Evolutionary conservation across 2,329 filamentous ascomycete genomes (phyloP), one percentile per base, ranked within the genome.

Genomic region (Cladophialophora yegresii): DNA sequence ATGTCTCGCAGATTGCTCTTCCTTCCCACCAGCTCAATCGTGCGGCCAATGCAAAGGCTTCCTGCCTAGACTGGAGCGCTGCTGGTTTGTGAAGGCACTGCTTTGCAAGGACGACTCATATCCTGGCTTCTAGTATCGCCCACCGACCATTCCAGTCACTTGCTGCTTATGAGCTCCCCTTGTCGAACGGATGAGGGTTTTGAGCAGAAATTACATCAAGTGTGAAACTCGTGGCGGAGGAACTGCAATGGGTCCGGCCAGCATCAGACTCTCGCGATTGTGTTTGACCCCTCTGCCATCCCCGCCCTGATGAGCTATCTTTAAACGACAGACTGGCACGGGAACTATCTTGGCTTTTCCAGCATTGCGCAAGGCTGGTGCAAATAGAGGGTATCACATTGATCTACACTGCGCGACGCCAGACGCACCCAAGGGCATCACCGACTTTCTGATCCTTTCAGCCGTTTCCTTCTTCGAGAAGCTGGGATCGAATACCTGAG

Each of bases 231-330:
- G 4, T 80, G 78, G 78, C 72, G 77, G 22, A 65, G 71, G 2
- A 68, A 72, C 20, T 74, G 77, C 23, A 79, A 78, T 62, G 45
- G 68, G 2, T 67, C 71, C 3, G 47, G 66, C 6, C 71, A 69
- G 0, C 71, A 73, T 4, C 76, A 79, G 62, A 76, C 77, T 3
- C 79, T 76, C 59, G 77, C 79, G 65, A 79, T 77, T 0, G 73
- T 77, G 1, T 80, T 78, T 59, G 74, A 79, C 51, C 76, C 74
- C 0, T 78, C 79, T 61, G 72, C 75, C 6, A 67, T 78, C 4
- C 75, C 77, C 0, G 63, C 69, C 5, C 70, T 79, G 0, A 79
- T 79, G 77, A 77, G 73, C 2, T 80, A 77, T 68, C 72, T 80
- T 20, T 79, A 79, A 60, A 74, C 75, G 0, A 72, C 71, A 26